Conservation (phyloP, 169 alveolate species). For the Sarcocystis neurona region DNA sequence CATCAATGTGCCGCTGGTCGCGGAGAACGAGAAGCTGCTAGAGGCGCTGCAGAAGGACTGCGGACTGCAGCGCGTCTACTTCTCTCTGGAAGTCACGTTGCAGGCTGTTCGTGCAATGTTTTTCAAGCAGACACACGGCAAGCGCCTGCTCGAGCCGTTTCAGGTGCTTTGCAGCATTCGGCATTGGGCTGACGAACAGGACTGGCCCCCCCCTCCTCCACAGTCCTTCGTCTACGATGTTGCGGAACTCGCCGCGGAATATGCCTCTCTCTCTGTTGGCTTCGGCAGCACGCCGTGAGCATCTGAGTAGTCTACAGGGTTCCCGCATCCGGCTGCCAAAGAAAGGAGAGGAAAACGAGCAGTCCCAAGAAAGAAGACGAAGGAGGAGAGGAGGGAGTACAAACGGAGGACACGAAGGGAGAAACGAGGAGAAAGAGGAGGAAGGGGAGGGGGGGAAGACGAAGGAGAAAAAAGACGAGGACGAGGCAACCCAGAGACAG, state of each 20-base stretch:
- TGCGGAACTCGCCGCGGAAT: constrained; percentile 11
- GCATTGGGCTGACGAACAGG: background rate
- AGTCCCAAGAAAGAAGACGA: no score
- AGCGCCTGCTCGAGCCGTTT: background rate
- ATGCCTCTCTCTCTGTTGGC: background rate
- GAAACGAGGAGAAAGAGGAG: no score
- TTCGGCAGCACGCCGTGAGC: background rate
- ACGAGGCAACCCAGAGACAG: no score
- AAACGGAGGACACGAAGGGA: no score
- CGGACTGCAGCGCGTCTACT: constrained; percentile 9
- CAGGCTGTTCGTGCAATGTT: constrained; percentile 38
- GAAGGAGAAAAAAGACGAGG: no score
- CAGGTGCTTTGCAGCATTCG: background rate
- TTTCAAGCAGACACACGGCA: constrained; percentile 10
- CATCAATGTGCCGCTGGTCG: constrained; percentile 16
- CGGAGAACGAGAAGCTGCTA: background rate
- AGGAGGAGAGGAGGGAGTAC: no score
- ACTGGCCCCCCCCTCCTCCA: constrained; percentile 11
- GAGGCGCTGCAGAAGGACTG: constrained; percentile 2
- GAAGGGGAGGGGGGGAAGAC: no score
- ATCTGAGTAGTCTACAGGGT: no score
- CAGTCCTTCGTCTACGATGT: background rate
- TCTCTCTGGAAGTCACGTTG: background rate
- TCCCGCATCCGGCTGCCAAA: no score
- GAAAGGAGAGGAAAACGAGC: no score